Evolutionary conservation across 2,329 filamentous ascomycete species (phyloP), one percentile per base, ranked within the genome.

Genomic region (Purpureocillium lavendulum): DNA sequence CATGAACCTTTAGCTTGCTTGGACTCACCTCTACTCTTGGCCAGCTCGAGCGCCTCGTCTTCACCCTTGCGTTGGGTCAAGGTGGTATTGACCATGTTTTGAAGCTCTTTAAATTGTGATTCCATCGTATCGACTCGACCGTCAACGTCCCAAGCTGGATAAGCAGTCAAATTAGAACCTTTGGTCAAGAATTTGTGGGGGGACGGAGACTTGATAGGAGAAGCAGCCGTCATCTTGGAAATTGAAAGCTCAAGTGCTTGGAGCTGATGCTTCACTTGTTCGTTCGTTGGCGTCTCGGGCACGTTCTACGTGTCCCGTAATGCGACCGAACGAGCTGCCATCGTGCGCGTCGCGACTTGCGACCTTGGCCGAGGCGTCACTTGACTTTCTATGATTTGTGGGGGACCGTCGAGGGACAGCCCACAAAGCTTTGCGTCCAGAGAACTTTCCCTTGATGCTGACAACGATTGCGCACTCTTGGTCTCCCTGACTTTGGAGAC

Each of bases 81-180:
- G 16, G 84, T 80, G 26, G 73, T 73, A 42, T 79, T 78, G 55
- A 96, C 78, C 46, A 84, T 81, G 42, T 82, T 73, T 53, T 83
- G 82, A 45, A 97, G 70, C 43, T 74, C 69, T 35, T 75, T 72
- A 55, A 87, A 87, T 52, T 90, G 73, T 14, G 71, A 69, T 52
- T 94, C 86, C 64, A 96, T 82, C 43, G 80, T 75, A 46, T 81
- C 80, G 49, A 96, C 74, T 47, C 82, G 79, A 45, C 77, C 77
- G 51, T 88, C 82, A 49, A 88, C 79, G 58, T 96, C 87, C 74
- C 83, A 90, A 53, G 75, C 84, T 86, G 74, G 47, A 62, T 69
- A 76, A 28, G 58, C 61, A 51, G 67, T 71, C 48, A 75, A 65
- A 72, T 86, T 82, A 80, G 88, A 87, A 70, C 81, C 66, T 66